phyloP scores from a whole-genome alignment of 805 yeast species.

The Metschnikowia vanudenii region DNA sequence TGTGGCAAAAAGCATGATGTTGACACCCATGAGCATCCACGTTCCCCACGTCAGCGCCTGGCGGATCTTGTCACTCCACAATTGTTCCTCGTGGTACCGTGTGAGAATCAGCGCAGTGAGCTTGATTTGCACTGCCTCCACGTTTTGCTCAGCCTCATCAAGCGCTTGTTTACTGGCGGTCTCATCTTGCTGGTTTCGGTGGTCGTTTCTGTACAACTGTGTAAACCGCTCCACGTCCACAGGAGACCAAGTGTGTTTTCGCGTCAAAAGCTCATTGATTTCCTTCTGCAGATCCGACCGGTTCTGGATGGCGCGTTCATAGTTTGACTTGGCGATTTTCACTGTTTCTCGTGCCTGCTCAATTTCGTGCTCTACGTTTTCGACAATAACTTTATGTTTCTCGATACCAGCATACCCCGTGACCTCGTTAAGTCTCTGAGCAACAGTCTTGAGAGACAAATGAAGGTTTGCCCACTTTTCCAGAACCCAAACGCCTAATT shows the following conservation, averaged over 20 bases:
- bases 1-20: conserved; percentile 69
- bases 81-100: conserved; percentile 93
- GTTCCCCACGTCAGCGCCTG: conserved; percentile 98
- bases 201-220: conserved; percentile 74
- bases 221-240: conserved; percentile 84
- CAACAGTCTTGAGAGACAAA: conserved; percentile 56
- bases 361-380: conserved; percentile 51
- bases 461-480: conserved; percentile 55
- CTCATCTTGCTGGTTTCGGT: conserved; percentile 64
- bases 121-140: conserved; percentile 67
- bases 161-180: conserved; percentile 47
- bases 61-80: conserved; percentile 96
- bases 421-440: conserved; percentile 76
- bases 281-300: conserved; percentile 76
- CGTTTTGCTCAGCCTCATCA: conserved; percentile 53
- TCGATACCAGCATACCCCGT: conserved; percentile 90
- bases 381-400: conserved; percentile 61
- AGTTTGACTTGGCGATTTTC: conserved; percentile 46
- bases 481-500: conserved; percentile 40
- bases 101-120: conserved; percentile 77
- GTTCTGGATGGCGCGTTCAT: conserved; percentile 58
- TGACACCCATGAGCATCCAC: conserved; percentile 81
- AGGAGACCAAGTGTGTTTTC: conserved; percentile 81
- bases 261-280: conserved; percentile 80
- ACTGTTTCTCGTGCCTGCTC: conserved; percentile 49